Percentiles rank a stretch among this genome's conserved stretches.
phyloP scores from a whole-genome alignment of 768 basidiomycete species.

The Rhizopogon sp. region DNA sequence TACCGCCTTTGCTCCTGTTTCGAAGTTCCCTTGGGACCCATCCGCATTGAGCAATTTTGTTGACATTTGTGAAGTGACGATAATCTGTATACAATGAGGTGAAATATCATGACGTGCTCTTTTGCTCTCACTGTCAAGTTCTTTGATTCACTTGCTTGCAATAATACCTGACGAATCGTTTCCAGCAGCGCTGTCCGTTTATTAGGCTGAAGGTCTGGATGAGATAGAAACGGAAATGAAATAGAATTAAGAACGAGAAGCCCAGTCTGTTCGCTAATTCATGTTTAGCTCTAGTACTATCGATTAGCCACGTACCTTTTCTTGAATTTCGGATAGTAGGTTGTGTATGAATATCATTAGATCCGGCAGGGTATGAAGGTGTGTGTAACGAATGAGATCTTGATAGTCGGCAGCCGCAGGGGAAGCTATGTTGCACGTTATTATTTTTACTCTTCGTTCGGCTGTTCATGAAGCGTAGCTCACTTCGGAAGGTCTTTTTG shows the following conservation, averaged over 20 bases:
- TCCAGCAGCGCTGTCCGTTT: constrained; percentile 43
- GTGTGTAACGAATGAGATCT: constrained; percentile 19
- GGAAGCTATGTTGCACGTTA: constrained; percentile 30
- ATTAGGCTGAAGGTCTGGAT: constrained; percentile 31
- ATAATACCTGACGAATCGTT: constrained; percentile 47
- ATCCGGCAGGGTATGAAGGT: constrained; percentile 44
- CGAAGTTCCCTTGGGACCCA: constrained; percentile 61
- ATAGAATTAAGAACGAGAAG: constrained; percentile 65
- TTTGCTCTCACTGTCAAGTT: constrained; percentile 42
- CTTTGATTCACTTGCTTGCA: constrained; percentile 41
- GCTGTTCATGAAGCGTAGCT: neutral
- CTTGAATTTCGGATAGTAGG: constrained; percentile 41
- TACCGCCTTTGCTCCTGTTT: constrained; percentile 56
- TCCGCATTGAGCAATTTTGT: constrained; percentile 63
- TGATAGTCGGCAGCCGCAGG: constrained; percentile 30
- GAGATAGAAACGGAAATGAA: constrained; percentile 60
- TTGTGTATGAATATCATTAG: constrained; percentile 56
- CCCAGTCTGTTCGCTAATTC: constrained; percentile 34
- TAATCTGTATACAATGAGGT: constrained; percentile 30
- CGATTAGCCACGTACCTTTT: constrained; percentile 36
- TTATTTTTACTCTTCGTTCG: neutral
- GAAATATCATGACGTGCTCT: constrained; percentile 1
- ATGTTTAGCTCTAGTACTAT: neutral
- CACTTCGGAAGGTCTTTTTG: constrained; percentile 19
- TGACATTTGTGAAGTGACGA: constrained; percentile 64